Evolutionary conservation across 306 rosid genomes (phyloP).

Genomic region (Calophaca sinica): DNA sequence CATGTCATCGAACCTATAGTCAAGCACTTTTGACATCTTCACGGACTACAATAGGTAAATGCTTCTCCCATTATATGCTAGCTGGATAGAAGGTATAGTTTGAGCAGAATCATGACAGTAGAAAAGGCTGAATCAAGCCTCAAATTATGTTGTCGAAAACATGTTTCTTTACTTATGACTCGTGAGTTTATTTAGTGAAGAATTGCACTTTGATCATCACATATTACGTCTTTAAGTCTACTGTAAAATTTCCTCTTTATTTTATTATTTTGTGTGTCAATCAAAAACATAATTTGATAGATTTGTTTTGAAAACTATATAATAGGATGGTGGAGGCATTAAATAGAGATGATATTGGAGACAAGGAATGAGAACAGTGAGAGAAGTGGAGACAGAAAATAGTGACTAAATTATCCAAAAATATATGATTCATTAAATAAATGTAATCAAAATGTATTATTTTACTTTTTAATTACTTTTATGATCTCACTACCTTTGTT

Average conservation of each 20-base stretch:
- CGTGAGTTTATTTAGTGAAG: neutral
- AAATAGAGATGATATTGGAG: conserved; percentile 33
- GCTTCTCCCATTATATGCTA: conserved; percentile 43
- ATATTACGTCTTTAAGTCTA: conserved; percentile 1
- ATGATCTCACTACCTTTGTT: neutral
- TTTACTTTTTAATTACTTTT: neutral
- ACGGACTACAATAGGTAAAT: conserved; percentile 85
- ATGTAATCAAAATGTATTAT: conserved; percentile 5
- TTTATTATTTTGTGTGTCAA: conserved; percentile 16
- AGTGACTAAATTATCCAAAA: conserved; percentile 18
- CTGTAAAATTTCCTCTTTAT: conserved; percentile 13
- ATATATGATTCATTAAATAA: conserved; percentile 15
- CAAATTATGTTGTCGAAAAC: conserved; percentile 17
- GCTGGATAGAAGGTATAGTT: conserved; percentile 37
- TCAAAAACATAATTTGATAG: conserved; percentile 5
- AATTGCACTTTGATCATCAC: conserved; percentile 20
- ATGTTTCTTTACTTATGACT: conserved; percentile 17
- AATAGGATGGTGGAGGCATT: conserved; percentile 8
- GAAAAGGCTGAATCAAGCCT: conserved; percentile 21
- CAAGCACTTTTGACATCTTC: conserved; percentile 98
- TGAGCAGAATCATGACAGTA: conserved; percentile 27
- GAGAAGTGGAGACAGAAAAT: conserved; percentile 33
- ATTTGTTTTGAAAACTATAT: conserved; percentile 30
- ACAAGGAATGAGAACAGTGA: conserved; percentile 29
- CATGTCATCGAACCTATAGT: conserved; percentile 85